phyloP scores from a whole-genome alignment of 257 asterid genomes.

The Dorcoceras hygrometricum region DNA sequence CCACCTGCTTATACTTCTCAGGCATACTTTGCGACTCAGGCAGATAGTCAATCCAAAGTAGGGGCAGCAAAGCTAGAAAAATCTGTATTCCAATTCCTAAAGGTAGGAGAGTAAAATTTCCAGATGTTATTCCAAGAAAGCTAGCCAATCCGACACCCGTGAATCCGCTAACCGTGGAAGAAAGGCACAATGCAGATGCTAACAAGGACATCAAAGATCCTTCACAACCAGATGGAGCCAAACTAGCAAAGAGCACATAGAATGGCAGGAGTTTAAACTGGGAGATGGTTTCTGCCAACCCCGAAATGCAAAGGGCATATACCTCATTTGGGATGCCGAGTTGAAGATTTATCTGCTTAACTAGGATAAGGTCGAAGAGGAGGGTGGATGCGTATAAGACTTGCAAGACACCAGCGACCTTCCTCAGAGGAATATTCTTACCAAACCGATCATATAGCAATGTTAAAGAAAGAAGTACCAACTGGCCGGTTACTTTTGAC shows the following conservation, averaged over 20 bases:
- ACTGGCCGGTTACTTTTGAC: slow-evolving; percentile 83
- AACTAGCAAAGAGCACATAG: slow-evolving; percentile 60
- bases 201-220: slow-evolving; percentile 76
- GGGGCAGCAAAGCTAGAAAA: slow-evolving; percentile 63
- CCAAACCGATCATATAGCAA: slow-evolving; percentile 57
- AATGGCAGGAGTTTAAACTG: slow-evolving; percentile 83
- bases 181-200: slow-evolving; percentile 67
- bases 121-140: slow-evolving; percentile 54
- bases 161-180: slow-evolving; percentile 64
- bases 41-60: slow-evolving; percentile 52
- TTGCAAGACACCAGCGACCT: slow-evolving; percentile 46
- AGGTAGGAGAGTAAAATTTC: slow-evolving; percentile 63
- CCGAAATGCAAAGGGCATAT: slow-evolving; percentile 72
- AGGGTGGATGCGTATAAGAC: slow-evolving; percentile 56
- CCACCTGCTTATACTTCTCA: slow-evolving; percentile 41
- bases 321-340: slow-evolving; percentile 71
- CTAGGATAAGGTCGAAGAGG: slow-evolving; percentile 69
- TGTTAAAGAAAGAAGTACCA: slow-evolving; percentile 58
- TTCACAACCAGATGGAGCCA: slow-evolving; percentile 79
- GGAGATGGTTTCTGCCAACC: slow-evolving; percentile 73
- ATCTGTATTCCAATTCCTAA: slow-evolving; percentile 66
- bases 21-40: slow-evolving; percentile 36
- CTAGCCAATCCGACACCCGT: slow-evolving; percentile 70
- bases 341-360: slow-evolving; percentile 55
- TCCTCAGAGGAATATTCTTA: slow-evolving; percentile 51